phyloP scores from a whole-genome alignment of 768 basidiomycete species.

The Naganishia onofrii region DNA sequence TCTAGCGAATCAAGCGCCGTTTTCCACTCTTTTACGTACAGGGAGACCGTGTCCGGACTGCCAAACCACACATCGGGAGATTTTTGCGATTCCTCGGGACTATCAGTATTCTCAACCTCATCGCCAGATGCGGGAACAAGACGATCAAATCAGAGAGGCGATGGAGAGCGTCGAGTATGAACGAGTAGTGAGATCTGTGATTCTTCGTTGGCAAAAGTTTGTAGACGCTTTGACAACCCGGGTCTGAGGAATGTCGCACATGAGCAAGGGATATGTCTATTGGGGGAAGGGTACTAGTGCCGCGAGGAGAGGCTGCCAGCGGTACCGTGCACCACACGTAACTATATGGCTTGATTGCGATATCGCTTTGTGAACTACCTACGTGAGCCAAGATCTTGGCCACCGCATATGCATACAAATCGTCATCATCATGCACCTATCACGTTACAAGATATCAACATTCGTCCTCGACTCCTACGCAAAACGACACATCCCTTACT shows the following conservation, averaged over 20 bases:
- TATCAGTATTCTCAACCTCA: neutral
- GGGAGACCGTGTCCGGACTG: slow-evolving; percentile 43
- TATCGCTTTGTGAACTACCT: too few relatives aligned
- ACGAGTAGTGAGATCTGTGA: slow-evolving; percentile 38
- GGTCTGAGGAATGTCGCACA: too few relatives aligned
- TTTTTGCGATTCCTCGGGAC: slow-evolving; percentile 41
- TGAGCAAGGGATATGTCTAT: too few relatives aligned
- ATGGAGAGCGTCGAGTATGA: slow-evolving; percentile 37
- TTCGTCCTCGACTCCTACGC: neutral
- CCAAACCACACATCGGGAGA: slow-evolving; percentile 44
- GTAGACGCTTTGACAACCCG: slow-evolving; percentile 18
- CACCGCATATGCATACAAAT: slow-evolving; percentile 1
- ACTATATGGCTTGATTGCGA: too few relatives aligned
- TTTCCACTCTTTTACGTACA: slow-evolving; percentile 28
- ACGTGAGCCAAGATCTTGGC: neutral
- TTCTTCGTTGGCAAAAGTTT: slow-evolving; percentile 46
- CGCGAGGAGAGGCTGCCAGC: too few relatives aligned
- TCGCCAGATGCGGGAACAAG: neutral
- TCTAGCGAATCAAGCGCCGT: neutral
- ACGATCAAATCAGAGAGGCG: neutral
- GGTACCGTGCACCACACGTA: too few relatives aligned
- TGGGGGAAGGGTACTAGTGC: too few relatives aligned
- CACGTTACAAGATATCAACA: slow-evolving; percentile 1
- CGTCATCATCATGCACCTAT: neutral
- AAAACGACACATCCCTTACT: neutral